These are phyloP conservation scores for Gnomoniopsis sp. DNA, from an alignment of 2,329 filamentous ascomycete species.

Conservation along the genomic window DNA sequence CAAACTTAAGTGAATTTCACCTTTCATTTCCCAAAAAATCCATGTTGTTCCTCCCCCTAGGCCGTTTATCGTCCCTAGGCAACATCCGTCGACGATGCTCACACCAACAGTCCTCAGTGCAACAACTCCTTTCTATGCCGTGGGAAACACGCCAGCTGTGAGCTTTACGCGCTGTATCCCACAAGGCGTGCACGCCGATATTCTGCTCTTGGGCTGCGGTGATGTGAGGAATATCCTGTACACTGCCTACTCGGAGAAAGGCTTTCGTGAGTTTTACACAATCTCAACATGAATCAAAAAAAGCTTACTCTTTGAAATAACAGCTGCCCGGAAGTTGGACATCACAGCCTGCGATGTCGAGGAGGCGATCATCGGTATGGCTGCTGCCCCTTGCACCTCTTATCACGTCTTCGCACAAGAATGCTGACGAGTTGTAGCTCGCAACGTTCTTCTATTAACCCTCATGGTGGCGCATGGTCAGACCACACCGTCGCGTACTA, in stretches of 20 bases:
- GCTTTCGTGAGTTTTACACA: slow-evolving; percentile 28
- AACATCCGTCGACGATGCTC: too few species aligned
- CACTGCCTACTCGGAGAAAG: slow-evolving; percentile 42
- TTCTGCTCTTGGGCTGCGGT: slow-evolving; percentile 54
- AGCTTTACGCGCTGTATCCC: slow-evolving; percentile 46
- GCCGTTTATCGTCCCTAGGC: too few species aligned
- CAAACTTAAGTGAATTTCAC: too few species aligned
- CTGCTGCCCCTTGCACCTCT: background rate
- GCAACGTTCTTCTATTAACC: slow-evolving; percentile 52
- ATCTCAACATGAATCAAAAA: background rate
- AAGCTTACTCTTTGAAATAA: slow-evolving; percentile 20
- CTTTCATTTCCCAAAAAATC: too few species aligned
- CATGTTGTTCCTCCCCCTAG: too few species aligned
- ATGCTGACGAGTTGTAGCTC: slow-evolving; percentile 34
- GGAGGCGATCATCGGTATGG: slow-evolving; percentile 45
- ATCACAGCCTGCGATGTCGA: slow-evolving; percentile 56
- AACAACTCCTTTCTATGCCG: slow-evolving; percentile 38
- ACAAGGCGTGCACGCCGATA: slow-evolving; percentile 43
- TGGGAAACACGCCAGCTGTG: slow-evolving; percentile 53
- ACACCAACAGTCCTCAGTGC: slow-evolving; percentile 32
- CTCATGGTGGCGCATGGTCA: slow-evolving; percentile 42
- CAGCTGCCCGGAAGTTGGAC: slow-evolving; percentile 42
- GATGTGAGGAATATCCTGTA: slow-evolving; percentile 56
- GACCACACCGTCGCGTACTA: slow-evolving; percentile 22
- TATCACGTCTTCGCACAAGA: background rate